phyloP scores from a whole-genome alignment of 2,329 filamentous ascomycete species.

The Beauveria caledonica region DNA sequence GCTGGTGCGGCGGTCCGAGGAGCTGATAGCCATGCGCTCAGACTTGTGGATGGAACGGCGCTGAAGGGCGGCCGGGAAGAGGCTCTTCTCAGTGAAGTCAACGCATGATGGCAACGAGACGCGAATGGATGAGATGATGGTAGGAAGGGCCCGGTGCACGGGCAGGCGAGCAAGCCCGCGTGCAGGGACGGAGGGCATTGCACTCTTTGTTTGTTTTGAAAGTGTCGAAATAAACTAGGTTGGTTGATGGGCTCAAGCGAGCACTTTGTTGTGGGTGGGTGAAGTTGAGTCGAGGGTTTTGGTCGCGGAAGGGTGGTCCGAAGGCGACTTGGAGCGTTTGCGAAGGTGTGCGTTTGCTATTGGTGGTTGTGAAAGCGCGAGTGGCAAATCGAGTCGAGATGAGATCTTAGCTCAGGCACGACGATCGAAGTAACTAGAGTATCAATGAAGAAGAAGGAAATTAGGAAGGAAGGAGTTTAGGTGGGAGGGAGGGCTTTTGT shows the following conservation, averaged over 20 bases:
- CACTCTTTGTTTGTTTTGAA: slow-evolving; percentile 15
- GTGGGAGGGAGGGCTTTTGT: slow-evolving; percentile 8
- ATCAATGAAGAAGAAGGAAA: not conserved
- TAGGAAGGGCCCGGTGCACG: slow-evolving; percentile 12
- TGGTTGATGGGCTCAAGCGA: slow-evolving; percentile 1
- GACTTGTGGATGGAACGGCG: slow-evolving; percentile 29
- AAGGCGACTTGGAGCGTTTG: not conserved
- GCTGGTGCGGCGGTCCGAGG: slow-evolving; percentile 28
- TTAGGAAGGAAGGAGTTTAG: not conserved
- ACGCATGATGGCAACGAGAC: slow-evolving; percentile 12
- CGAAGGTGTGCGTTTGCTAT: not conserved
- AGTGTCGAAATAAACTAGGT: not conserved
- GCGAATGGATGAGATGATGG: slow-evolving; percentile 8
- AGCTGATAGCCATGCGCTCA: slow-evolving; percentile 26
- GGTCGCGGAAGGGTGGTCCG: slow-evolving; percentile 6
- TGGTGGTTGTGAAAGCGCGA: not conserved
- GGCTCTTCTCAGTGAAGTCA: slow-evolving; percentile 10
- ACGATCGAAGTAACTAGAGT: slow-evolving; percentile 9
- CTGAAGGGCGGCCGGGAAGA: slow-evolving; percentile 9
- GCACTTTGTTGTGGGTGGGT: not conserved
- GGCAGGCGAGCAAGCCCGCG: slow-evolving; percentile 17
- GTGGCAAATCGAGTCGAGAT: slow-evolving; percentile 1
- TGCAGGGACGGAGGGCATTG: slow-evolving; percentile 18
- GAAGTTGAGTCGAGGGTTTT: not conserved
- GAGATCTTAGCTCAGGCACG: slow-evolving; percentile 6